Evolutionary conservation across 1,139 yeast species (phyloP), one percentile per base, ranked within the genome.

Genomic region (Schwanniomyces etchellsii): DNA sequence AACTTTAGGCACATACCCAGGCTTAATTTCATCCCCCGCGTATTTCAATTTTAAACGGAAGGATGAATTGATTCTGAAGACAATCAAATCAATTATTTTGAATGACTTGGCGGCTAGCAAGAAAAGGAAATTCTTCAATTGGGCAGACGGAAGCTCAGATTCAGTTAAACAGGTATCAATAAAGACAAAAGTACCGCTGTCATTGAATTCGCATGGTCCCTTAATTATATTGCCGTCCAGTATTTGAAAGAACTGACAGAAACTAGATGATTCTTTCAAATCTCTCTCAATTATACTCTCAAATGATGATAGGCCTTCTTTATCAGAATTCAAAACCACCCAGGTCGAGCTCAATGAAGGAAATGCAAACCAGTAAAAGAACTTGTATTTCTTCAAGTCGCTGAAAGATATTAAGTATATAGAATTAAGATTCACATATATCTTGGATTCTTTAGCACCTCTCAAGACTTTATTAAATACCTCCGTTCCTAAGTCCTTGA

Each of bases 361-460:
- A 42, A 77, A 77, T 5, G 89, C 84, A 43, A 84, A 71, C 98
- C 98, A 91, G 55, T 89, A 89, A 46, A 74, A 82, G 49, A 83
- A 91, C 45, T 74, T 78, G 60, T 83, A 88, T 56, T 83, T 85
- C 55, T 91, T 91, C 50, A 91, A 68, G 52, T 93, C 98, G 3
- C 95, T 81, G 57, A 77, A 91, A 25, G 88, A 67, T 24, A 89
- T 60, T 1, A 89, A 48, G 20, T 65, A 65, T 45, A 88, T 84
- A 20, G 56, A 52, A 24, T 69, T 57, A 26, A 48, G 30, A 4
- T 32, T 31, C 11, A 33, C 24, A 15, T 13, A 20, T 7, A 14
- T 7, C n/a, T 16, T 9, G 27, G 35, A 38, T 12, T 38, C 40
- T 7, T 50, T 30, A 0, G 28, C 25, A 9, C 34, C 34, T 5